Percentiles rank a stretch among this genome's conserved stretches.
Conservation (phyloP, 2,329 filamentous ascomycete species). For the Trichoderma sp. region DNA sequence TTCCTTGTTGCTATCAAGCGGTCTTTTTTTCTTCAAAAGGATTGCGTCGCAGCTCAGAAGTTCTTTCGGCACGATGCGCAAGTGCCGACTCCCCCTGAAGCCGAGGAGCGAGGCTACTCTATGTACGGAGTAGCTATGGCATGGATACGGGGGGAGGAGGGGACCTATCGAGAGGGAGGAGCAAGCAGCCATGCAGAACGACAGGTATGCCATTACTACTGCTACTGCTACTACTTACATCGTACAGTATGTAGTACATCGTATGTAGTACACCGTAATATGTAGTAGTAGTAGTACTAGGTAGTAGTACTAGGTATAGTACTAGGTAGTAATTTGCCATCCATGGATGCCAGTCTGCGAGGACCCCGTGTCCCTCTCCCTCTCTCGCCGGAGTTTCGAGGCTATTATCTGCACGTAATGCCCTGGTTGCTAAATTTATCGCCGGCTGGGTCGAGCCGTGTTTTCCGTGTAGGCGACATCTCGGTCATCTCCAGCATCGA, state of each 20-base stretch:
- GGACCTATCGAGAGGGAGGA: no score
- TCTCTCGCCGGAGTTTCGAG: neutral
- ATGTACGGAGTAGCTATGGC: neutral
- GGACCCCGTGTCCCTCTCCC: no score
- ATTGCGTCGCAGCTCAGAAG: slow-evolving; percentile 10
- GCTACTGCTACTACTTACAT: no score
- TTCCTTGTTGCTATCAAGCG: neutral
- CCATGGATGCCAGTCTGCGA: no score
- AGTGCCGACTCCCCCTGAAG: neutral
- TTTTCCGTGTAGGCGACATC: neutral
- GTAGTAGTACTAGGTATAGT: no score
- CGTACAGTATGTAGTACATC: no score
- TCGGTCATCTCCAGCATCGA: neutral
- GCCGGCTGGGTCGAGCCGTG: neutral
- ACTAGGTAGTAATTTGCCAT: no score
- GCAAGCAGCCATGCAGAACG: neutral
- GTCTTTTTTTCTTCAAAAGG: neutral
- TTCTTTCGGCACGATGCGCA: neutral
- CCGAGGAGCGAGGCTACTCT: neutral
- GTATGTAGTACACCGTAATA: no score
- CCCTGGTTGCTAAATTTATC: slow-evolving; percentile 4
- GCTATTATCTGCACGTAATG: neutral
- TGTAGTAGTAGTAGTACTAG: no score
- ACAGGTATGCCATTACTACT: neutral
- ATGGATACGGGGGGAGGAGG: no score